These are phyloP conservation scores for Ammopiptanthus mongolicus DNA, from an alignment of 306 rosid species.

Conservation along the genomic window DNA sequence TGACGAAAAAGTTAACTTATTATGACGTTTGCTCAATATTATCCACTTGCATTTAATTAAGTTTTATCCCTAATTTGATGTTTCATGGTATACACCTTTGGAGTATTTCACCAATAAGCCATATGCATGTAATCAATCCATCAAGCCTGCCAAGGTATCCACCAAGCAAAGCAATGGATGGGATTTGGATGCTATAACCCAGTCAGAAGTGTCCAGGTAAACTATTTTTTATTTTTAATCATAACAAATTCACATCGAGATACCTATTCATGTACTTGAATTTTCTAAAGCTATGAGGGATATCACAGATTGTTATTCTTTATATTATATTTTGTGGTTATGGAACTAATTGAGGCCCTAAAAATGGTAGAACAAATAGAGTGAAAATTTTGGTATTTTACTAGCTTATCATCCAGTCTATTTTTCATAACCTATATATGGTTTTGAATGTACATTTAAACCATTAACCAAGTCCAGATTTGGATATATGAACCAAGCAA, in stretches of 20 bases:
- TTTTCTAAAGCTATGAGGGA: not conserved
- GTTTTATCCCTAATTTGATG: conserved; percentile 17
- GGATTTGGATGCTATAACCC: conserved; percentile 78
- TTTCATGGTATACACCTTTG: not conserved
- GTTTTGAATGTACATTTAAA: not conserved
- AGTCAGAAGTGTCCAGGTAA: conserved; percentile 63
- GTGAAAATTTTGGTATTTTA: not conserved
- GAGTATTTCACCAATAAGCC: conserved; percentile 86
- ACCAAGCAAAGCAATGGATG: conserved; percentile 92
- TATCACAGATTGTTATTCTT: not conserved
- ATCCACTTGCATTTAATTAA: not conserved
- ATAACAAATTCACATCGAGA: not conserved
- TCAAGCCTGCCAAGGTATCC: conserved; percentile 79
- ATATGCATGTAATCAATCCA: conserved; percentile 75
- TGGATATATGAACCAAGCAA: not conserved
- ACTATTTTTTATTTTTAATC: not conserved
- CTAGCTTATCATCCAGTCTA: not conserved
- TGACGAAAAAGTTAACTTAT: not conserved
- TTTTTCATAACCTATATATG: not conserved
- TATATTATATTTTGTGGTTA: not conserved
- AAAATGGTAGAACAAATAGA: not conserved
- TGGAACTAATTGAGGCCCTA: not conserved
- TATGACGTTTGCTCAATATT: not conserved
- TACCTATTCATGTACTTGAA: not conserved
- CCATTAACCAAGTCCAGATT: not conserved